A percentile compares a stretch with the other conserved stretches of the same genome.
Evolutionary conservation across 2,329 filamentous ascomycete genomes (phyloP).

Genomic region (Septoria petroselini): DNA sequence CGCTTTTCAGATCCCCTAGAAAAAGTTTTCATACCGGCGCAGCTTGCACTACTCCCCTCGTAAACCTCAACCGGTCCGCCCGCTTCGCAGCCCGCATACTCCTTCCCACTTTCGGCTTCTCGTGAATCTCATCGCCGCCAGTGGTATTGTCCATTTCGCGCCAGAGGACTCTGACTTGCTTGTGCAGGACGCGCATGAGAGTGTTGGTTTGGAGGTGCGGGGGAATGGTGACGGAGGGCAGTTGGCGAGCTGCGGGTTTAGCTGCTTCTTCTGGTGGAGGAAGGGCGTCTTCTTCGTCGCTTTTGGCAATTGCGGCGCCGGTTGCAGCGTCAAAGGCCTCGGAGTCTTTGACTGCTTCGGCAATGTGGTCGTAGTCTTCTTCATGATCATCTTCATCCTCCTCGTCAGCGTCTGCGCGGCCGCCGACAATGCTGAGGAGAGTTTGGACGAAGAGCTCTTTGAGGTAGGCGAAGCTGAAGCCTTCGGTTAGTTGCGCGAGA

Average conservation of each 20-base stretch:
- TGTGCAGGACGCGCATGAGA: slow-evolving; percentile 26
- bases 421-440: slow-evolving; percentile 52
- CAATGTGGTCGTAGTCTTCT: slow-evolving; percentile 16
- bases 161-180: slow-evolving; percentile 25
- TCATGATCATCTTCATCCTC: slow-evolving; percentile 24
- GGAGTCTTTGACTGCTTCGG: slow-evolving; percentile 16
- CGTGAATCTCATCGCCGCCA: slow-evolving; percentile 17
- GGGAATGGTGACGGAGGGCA: slow-evolving; percentile 25
- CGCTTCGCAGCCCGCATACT: background rate
- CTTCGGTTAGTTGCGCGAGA: slow-evolving; percentile 58
- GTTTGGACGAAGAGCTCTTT: slow-evolving; percentile 66
- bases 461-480: slow-evolving; percentile 66
- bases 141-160: slow-evolving; percentile 31
- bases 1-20: no score
- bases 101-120: background rate
- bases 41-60: no score
- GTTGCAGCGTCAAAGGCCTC: slow-evolving; percentile 15
- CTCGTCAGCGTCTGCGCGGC: slow-evolving; percentile 25
- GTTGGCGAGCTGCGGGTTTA: slow-evolving; percentile 9
- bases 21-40: no score
- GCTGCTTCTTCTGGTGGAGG: no score
- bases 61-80: no score
- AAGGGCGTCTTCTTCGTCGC: background rate
- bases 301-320: background rate
- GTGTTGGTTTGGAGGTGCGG: slow-evolving; percentile 24